Conservation (phyloP, 148 eudicot species). For the Vaccinium darrowii region DNA sequence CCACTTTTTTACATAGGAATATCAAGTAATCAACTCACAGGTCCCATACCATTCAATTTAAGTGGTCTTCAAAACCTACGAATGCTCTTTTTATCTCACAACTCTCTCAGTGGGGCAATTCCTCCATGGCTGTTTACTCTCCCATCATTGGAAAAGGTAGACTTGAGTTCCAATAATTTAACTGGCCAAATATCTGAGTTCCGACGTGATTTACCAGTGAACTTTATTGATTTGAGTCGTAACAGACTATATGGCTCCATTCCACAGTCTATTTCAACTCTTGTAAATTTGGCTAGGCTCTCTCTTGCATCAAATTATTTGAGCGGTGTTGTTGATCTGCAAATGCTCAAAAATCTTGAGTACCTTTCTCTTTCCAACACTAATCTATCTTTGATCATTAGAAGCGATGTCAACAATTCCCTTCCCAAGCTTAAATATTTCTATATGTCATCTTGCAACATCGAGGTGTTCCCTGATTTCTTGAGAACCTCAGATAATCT, state of each 20-base stretch:
- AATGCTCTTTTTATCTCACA: neutral
- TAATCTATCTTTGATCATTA: neutral
- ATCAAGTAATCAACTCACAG: neutral
- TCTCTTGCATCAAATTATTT: constrained; percentile 21
- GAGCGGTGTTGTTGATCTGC: constrained; percentile 20
- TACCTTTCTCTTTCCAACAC: constrained; percentile 16
- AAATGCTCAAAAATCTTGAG: neutral
- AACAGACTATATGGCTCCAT: constrained; percentile 7
- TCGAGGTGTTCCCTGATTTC: constrained; percentile 19
- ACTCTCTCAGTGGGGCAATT: neutral
- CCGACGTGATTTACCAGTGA: neutral
- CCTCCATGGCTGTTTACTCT: neutral
- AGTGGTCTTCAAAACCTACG: neutral
- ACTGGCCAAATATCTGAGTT: neutral
- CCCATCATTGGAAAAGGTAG: neutral
- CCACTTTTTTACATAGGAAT: neutral
- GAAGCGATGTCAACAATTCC: neutral
- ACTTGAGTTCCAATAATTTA: neutral
- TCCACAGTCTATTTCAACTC: constrained; percentile 9
- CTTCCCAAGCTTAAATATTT: neutral
- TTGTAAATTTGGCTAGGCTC: constrained; percentile 1
- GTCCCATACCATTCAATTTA: neutral
- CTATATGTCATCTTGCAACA: constrained; percentile 21
- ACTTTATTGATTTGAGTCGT: neutral
- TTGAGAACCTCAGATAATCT: neutral